Conservation (phyloP, 2,329 filamentous ascomycete species). For the Dothideomycetidae sp. region DNA sequence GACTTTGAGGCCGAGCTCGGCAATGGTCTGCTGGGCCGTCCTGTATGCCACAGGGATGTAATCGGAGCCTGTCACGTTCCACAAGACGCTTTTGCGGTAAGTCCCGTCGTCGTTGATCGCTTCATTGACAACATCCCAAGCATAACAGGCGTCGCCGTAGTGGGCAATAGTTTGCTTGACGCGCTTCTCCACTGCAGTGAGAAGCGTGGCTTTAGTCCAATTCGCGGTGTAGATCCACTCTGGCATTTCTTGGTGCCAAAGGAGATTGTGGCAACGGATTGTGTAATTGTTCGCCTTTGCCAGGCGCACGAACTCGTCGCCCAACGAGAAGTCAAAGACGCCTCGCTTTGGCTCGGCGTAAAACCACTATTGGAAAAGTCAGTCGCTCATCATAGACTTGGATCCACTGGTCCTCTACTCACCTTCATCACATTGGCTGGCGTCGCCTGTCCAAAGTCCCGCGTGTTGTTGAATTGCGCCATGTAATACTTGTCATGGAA, state of each 20-base stretch:
- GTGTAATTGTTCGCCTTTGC: slow-evolving; percentile 30
- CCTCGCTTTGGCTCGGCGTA: slow-evolving; percentile 43
- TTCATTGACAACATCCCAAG: slow-evolving; percentile 55
- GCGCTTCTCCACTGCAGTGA: slow-evolving; percentile 43
- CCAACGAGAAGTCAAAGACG: slow-evolving; percentile 44
- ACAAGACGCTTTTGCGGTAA: slow-evolving; percentile 40
- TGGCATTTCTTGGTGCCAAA: slow-evolving; percentile 42
- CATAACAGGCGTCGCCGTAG: slow-evolving; percentile 46
- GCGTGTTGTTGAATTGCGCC: slow-evolving; percentile 38
- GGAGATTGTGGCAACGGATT: slow-evolving; percentile 48
- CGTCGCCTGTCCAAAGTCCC: slow-evolving; percentile 51
- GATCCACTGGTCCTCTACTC: slow-evolving; percentile 8
- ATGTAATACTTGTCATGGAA: slow-evolving; percentile 42
- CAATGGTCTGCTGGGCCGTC: slow-evolving; percentile 40
- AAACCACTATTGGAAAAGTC: slow-evolving; percentile 39
- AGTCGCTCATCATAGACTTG: slow-evolving; percentile 11
- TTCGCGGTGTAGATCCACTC: slow-evolving; percentile 35
- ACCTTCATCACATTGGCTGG: slow-evolving; percentile 48
- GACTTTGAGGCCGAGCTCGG: slow-evolving; percentile 38
- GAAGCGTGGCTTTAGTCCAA: slow-evolving; percentile 47
- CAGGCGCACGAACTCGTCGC: slow-evolving; percentile 35
- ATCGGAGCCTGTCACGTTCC: slow-evolving; percentile 39
- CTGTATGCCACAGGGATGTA: slow-evolving; percentile 46
- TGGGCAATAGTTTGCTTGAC: slow-evolving; percentile 44
- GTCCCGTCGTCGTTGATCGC: slow-evolving; percentile 44